These are phyloP conservation scores for Coffea humblotiana DNA, from an alignment of 305 asterid genomes.

Conservation along the genomic window DNA sequence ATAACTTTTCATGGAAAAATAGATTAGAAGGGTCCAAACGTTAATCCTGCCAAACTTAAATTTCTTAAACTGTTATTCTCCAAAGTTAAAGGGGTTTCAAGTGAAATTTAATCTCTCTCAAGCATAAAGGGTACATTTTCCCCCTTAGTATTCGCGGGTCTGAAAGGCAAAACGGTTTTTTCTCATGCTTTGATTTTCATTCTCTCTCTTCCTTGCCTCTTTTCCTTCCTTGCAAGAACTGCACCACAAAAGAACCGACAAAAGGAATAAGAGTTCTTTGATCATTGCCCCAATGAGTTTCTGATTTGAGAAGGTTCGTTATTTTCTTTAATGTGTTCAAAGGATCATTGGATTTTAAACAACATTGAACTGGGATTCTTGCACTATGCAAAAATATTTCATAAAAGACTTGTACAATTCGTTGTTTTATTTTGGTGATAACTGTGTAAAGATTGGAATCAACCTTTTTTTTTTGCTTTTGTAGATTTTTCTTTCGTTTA, in stretches of 20 bases:
- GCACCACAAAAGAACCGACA: background rate
- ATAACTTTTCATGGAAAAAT: no score
- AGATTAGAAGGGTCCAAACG: no score
- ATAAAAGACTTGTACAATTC: background rate
- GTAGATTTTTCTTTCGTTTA: background rate
- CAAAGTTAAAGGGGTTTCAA: background rate
- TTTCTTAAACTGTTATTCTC: no score
- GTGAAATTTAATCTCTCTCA: background rate
- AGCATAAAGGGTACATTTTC: background rate
- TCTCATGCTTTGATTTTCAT: constrained; percentile 19
- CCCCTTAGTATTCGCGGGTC: constrained; percentile 46
- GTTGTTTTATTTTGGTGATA: background rate
- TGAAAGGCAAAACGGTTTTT: constrained; percentile 41
- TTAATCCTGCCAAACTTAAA: no score
- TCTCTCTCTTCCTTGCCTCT: constrained; percentile 17
- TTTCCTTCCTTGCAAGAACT: constrained; percentile 8
- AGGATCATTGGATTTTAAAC: background rate
- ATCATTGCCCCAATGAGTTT: background rate
- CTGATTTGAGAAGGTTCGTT: background rate
- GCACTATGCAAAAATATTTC: no score
- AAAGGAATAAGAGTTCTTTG: background rate
- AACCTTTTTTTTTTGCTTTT: no score
- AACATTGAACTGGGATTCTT: background rate
- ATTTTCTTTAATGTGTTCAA: background rate
- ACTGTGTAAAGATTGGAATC: background rate